Percentiles rank a stretch among this genome's conserved stretches.
Conservation (phyloP, 805 yeast species). For the Hanseniaspora meyeri region DNA sequence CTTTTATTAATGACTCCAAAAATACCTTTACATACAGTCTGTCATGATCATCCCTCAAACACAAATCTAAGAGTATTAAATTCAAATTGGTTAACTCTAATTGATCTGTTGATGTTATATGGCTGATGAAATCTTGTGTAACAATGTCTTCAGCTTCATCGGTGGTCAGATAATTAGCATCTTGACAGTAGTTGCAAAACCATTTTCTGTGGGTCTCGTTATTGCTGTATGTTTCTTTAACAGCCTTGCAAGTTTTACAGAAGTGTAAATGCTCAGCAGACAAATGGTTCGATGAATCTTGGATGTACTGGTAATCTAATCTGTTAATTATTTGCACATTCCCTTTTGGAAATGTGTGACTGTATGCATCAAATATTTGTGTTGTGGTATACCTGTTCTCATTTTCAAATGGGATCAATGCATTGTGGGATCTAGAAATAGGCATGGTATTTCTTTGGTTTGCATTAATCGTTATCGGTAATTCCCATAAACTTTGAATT, state of each 20-base stretch:
- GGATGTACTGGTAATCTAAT: neutral
- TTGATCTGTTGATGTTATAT: neutral
- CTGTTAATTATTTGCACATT: neutral
- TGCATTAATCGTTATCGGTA: neutral
- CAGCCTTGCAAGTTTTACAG: neutral
- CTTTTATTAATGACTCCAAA: neutral
- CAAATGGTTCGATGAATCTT: no score
- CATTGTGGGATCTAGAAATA: neutral
- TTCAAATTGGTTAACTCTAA: neutral
- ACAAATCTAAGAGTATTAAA: constrained; percentile 3
- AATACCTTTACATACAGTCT: neutral
- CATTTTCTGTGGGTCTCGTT: neutral
- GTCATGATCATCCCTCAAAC: constrained; percentile 7
- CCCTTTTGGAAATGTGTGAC: constrained; percentile 11
- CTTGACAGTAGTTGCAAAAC: constrained; percentile 13
- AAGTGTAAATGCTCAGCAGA: neutral
- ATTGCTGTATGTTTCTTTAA: neutral
- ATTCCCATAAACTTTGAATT: no score
- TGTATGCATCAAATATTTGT: constrained; percentile 1
- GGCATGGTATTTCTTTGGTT: neutral
- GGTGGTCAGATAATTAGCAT: neutral
- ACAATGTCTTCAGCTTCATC: neutral
- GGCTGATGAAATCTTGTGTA: neutral
- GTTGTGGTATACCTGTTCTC: neutral
- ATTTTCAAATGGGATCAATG: constrained; percentile 1